phyloP scores from a whole-genome alignment of 208 protist species.

The Leishmania mexicana region DNA sequence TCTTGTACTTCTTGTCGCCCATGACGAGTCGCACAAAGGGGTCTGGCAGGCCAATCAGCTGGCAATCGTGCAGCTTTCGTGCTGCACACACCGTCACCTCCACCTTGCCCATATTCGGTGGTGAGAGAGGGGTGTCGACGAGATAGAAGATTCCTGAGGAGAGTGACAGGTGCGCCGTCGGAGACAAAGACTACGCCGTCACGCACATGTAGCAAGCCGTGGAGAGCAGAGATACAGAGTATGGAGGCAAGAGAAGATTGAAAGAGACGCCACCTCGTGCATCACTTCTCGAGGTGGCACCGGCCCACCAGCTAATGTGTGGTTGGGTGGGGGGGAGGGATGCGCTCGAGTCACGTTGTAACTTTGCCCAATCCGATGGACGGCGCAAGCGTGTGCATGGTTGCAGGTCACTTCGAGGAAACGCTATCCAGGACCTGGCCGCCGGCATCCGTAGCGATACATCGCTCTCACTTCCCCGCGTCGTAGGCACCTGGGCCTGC shows the following conservation, averaged over 20 bases:
- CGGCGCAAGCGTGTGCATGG: background rate
- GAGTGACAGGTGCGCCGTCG: background rate
- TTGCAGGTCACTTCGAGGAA: background rate
- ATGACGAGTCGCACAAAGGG: slow-evolving; percentile 59
- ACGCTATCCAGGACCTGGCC: background rate
- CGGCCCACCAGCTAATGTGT: background rate
- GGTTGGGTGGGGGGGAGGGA: background rate
- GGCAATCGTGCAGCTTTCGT: slow-evolving; percentile 53
- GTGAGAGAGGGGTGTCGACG: background rate
- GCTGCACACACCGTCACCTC: slow-evolving; percentile 71
- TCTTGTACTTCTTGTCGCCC: slow-evolving; percentile 68
- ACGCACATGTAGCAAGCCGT: background rate
- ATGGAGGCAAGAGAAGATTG: background rate
- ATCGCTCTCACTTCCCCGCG: background rate
- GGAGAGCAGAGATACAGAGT: background rate
- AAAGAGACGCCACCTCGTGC: background rate
- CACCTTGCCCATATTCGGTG: slow-evolving; percentile 60
- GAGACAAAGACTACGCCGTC: background rate
- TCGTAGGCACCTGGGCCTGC: background rate
- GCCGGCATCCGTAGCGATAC: background rate
- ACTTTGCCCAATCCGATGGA: background rate
- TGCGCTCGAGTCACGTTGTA: background rate
- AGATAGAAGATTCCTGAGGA: background rate
- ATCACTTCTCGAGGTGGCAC: background rate
- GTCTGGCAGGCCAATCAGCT: slow-evolving; percentile 53